Conservation (phyloP, 768 basidiomycete genomes). For the Obba rivulosa region DNA sequence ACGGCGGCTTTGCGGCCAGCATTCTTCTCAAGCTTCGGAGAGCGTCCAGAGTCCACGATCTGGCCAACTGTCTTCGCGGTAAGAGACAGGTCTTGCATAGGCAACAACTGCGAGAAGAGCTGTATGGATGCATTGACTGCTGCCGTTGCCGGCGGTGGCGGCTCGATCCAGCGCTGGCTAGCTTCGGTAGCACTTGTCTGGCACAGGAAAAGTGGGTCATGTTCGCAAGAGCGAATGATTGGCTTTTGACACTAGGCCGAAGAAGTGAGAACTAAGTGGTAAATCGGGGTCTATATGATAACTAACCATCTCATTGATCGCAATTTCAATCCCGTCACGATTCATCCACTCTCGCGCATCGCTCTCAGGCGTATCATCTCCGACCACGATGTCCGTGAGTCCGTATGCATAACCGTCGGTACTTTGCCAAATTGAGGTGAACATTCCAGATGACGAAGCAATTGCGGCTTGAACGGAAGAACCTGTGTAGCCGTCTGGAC, state of each 20-base stretch:
- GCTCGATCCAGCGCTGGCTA: slow-evolving; percentile 48
- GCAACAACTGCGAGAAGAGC: slow-evolving; percentile 75
- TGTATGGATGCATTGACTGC: slow-evolving; percentile 89
- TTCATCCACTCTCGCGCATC: slow-evolving; percentile 31
- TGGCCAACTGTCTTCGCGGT: slow-evolving; percentile 50
- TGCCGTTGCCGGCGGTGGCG: slow-evolving; percentile 72
- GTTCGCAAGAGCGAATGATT: slow-evolving; percentile 77
- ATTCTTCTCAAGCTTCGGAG: slow-evolving; percentile 82
- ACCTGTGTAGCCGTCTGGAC: slow-evolving; percentile 77
- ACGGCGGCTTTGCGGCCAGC: slow-evolving; percentile 83
- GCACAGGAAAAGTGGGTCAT: slow-evolving; percentile 75
- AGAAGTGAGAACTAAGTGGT: neutral
- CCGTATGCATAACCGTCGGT: slow-evolving; percentile 91
- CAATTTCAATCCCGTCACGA: slow-evolving; percentile 73
- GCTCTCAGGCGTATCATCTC: slow-evolving; percentile 2
- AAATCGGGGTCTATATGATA: neutral
- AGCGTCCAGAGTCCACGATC: slow-evolving; percentile 61
- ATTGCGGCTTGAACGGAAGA: slow-evolving; percentile 91
- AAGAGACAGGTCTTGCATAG: slow-evolving; percentile 64
- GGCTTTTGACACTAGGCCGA: slow-evolving; percentile 76
- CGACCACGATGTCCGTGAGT: slow-evolving; percentile 52
- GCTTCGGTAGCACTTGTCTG: slow-evolving; percentile 34
- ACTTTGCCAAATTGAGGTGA: slow-evolving; percentile 81
- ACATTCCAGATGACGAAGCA: slow-evolving; percentile 76
- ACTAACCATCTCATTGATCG: slow-evolving; percentile 73